Evolutionary conservation across 2,329 filamentous ascomycete species (phyloP), one percentile per base, ranked within the genome.

Genomic region (Sporothrix humicola): DNA sequence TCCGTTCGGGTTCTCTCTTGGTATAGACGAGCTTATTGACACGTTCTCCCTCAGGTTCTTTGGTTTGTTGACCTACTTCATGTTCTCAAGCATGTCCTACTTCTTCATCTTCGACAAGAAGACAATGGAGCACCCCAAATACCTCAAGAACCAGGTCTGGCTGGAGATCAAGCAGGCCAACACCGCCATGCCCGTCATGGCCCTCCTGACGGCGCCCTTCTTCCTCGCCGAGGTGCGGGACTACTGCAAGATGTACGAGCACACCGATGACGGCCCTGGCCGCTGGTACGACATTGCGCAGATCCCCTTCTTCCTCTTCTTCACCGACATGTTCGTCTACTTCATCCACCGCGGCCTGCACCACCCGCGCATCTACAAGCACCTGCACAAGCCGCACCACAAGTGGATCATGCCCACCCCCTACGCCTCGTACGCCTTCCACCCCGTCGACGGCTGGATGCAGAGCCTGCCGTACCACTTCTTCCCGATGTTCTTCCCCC

Each of bases 361-460:
- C 83, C 91, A 94, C 82, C 93, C 93, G 17, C 80, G 84, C 65
- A 81, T 96, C 78, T 98, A 98, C 89, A 97, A 95, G 86, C 86
- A 86, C 77, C 87, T 98, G 69, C 95, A 98, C 89, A 98, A 98
- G 89, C 92, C 94, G 77, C 95, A 98, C 84, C 95, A 98, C 90
- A 98, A 97, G 86, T 98, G 95, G 95, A 98, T 98, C 83, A 97
- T 98, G 93, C 95, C 95, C 2, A 97, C 94, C 2, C 95, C 95
- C 0, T 98, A 90, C 81, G 95, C 95, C 58, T 94, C 92, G 78
- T 93, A 97, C 80, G 95, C 95, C 73, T 98, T 98, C 88, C 94
- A 98, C 85, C 95, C 95, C 0, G 82, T 98, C 71, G 95, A 98
- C 80, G 95, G 95, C 79, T 98, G 92, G 83, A 88, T 90, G 12